A percentile compares a stretch with the other conserved stretches of the same genome.
Evolutionary conservation across 1,139 yeast species (phyloP).

Genomic region (Spathaspora sp.): DNA sequence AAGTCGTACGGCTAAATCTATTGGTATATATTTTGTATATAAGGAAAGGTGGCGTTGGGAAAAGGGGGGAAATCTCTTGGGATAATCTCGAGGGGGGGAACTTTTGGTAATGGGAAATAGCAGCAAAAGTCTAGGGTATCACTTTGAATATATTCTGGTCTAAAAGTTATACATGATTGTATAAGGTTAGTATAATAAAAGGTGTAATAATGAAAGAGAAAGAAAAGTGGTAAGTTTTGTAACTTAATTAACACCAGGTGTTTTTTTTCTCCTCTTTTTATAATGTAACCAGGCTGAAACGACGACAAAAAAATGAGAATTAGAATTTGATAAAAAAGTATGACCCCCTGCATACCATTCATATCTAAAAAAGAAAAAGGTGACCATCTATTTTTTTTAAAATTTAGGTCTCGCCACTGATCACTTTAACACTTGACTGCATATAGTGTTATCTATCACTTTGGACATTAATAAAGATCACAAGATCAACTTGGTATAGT

Average conservation of each 20-base stretch:
- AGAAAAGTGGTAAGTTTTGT: background rate
- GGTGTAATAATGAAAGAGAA: background rate
- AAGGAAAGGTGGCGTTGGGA: background rate
- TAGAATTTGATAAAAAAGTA: background rate
- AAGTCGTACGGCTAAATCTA: background rate
- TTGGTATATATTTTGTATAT: background rate
- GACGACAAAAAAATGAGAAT: background rate
- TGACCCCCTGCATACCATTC: background rate
- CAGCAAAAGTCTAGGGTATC: constrained; percentile 2
- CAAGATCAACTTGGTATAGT: no score
- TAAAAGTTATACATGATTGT: constrained; percentile 9
- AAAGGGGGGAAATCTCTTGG: background rate
- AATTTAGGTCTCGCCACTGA: background rate
- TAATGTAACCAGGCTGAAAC: background rate
- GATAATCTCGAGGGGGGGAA: background rate
- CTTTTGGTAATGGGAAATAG: background rate
- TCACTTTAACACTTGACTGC: background rate
- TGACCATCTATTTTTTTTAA: background rate
- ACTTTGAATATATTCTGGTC: constrained; percentile 10
- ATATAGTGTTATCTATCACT: background rate
- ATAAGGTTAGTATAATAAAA: background rate
- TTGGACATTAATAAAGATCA: background rate
- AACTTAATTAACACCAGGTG: background rate
- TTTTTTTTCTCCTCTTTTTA: background rate
- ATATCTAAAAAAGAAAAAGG: background rate